Evolutionary conservation across 495 filamentous ascomycete genomes (phyloP), one percentile per base, ranked within the genome.

Genomic region (Podospora conica): DNA sequence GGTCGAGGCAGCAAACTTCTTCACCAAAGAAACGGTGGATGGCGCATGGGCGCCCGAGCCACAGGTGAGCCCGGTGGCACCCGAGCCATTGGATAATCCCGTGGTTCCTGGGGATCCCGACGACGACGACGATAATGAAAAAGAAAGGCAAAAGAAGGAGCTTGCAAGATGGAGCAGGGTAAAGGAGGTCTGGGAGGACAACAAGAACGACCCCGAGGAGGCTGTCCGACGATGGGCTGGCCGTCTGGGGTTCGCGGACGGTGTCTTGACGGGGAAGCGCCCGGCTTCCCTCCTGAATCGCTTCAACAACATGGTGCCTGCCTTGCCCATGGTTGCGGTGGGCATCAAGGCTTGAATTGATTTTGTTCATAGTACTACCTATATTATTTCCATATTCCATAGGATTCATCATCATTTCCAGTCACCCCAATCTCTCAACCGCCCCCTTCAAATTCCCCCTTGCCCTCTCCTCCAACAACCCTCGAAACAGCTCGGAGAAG

Each of bases 391-490:
- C n/a, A n/a, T n/a, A n/a, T n/a, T n/a, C 21, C 20, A 9, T 9
- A 55, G 18, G 9, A 55, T 55, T 1, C 10, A 31, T 11, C 29
- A 31, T 31, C 29, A 31, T 31, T 31, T 2, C 29, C 29, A 29
- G 21, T 57, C 55, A 57, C 23, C 18, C 61, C 61, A 63, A 63
- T 12, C 18, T 21, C 25, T 9, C 40, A 53, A 63, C 31, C 31
- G 28, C 40, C 61, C 23, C 11, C 53, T 21, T 12, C 57, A 69
- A 53, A 23, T 70, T 70, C 60, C 15, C n/a, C 48, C 69, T 63
- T 24, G 69, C 69, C 4, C 12, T 27, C 8, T 61, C 60, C 48
- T 70, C 69, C 27, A 25, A 68, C 60, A 63, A 24, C 22, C 24
- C 53, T n/a, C 60, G 0, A 25, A 68, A 70, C n/a, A 68, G 0